Base-by-base conservation (phyloP, 352 stramenopile species). In the Sclerospora graminicola region DNA sequence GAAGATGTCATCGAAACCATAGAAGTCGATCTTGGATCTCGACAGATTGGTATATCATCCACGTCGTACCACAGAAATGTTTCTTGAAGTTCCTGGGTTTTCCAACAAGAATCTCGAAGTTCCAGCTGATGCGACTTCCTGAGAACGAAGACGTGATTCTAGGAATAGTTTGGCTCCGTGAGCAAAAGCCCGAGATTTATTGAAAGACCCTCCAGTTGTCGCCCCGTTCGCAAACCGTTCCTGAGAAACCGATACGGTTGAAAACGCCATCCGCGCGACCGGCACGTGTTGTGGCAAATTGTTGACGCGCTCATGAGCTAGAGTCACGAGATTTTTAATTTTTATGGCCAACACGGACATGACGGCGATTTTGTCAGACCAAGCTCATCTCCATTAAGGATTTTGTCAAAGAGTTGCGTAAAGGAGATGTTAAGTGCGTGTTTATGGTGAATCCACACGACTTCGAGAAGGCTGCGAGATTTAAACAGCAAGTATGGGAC, bases 401-500 rank as follows among this genome's bases (percentile, higher is more conserved):
- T 8, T 34, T 49, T 14, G 5, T 14, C 18, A 24, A 49, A 26
- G 26, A 36, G n/a, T 9, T 36, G 1, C 23, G 42, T 13, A 41
- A 20, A 18, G 42, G 14, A 9, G 24, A 33, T 29, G 34, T 41
- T 14, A 15, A 35, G 14, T 35, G 21, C 28, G 41, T 48, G 4
- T 37, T 48, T 35, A 27, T 48, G 8, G 15, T 41, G 13, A 48
- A 48, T 14, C 41, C n/a, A 0, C 32, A 41, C 26, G 41, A 48
- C 21, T 41, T 27, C 7, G 32, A 41, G 18, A 48, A 48, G 20
- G 19, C 41, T 36, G 15, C 29, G 11, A 28, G 41, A 21, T 48
- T 48, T 15, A 48, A 48, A 14, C 21, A 32, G 9, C 19, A 48
- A 48, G 20, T 19, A 48, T 48, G 40, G n/a, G 28, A 38, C 3